Base-by-base conservation (phyloP, 202 grass and related monocot species). In the Schoenoplectus tabernaemontani region DNA sequence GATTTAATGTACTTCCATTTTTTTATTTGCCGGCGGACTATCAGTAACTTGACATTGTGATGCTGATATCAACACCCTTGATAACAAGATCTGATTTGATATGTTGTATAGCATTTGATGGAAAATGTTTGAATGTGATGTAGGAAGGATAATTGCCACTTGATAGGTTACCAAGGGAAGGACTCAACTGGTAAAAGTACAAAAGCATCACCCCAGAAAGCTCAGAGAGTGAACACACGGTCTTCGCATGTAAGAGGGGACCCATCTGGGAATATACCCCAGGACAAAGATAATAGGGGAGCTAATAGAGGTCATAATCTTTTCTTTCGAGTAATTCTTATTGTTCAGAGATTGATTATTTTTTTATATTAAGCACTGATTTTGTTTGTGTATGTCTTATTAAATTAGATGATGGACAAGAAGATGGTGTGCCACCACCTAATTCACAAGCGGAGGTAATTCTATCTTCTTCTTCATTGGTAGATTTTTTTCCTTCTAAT, bases 71-170 rank as follows among this genome's bases (percentile, higher is more conserved):
- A 68, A 41, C n/a, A n/a, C n/a, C 4, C 3, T 41, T 5, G 24
- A 65, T 39, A n/a, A 11, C 23, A 33, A 43, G n/a, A 43, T 46
- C 65, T 69, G 66, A 43, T 46, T 64, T 64, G 11, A 64, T 56
- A n/a, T 64, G 5, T 64, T 37, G 61, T 64, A 64, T 64, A 64
- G 32, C 13, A 6, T 16, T 64, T 64, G 32, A 64, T 70, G 66
- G 41, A 46, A 46, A 46, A 11, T 26, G 70, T 87, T 87, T 88
- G 78, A 60, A 78, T 78, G 56, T 78, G 54, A 41, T 16, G 41
- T 82, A 97, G 93, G 93, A 97, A 93, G 78, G 77, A 91, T 22
- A 91, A 88, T 19, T 97, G 93, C 54, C 93, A 97, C 77, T 73
- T 93, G 64, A 91, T 97, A 82, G 93, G 93, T 43, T 97, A 97